Base-by-base conservation (phyloP, 441 rosid genomes). In the Cnidoscolus chayamansa region DNA sequence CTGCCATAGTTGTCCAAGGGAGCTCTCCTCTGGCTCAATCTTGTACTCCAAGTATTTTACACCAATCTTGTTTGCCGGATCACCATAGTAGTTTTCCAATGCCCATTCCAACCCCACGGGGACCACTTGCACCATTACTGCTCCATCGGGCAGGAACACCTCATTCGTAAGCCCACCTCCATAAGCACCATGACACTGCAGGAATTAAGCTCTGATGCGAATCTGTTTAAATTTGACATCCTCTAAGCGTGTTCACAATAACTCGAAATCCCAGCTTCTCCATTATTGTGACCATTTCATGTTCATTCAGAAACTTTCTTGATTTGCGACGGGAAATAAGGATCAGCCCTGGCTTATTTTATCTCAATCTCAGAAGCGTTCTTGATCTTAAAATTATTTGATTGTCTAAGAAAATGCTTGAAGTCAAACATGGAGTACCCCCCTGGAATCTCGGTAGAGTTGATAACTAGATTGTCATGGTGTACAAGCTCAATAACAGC, bases 91-190 rank as follows among this genome's bases (percentile, higher is more conserved):
- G 67, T 43, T 66, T 58, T 72, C 50, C 0, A 75, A 75, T 7
- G 74, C 81, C 88, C 85, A 85, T 3, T 83, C 81, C 30, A 58
- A 45, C 37, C 76, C 80, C 17, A 4, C 1, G 17, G 7, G 17
- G n/a, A 50, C 8, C 7, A 50, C 17, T 50, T 50, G 17, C 55
- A 50, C 17, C 1, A 15, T 50, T 15, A 50, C 17, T 15, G 17
- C 53, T 0, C 55, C 55, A 15, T 50, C 55, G n/a, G 55, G 55
- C 7, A 50, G 55, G 55, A 81, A 74, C 31, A 79, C 20, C 65
- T 74, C 81, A 12, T 76, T 81, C 2, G 85, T 59, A 45, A 82
- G 75, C 37, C 85, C 85, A 16, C 83, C 85, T 47, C 76, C 85
- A 25, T 82, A 82, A 61, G 66, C 79, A 15, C 78, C 67, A 76